Conservation (phyloP, 192 early-diverging fungal genomes). For the Chytriomyces sp. region DNA sequence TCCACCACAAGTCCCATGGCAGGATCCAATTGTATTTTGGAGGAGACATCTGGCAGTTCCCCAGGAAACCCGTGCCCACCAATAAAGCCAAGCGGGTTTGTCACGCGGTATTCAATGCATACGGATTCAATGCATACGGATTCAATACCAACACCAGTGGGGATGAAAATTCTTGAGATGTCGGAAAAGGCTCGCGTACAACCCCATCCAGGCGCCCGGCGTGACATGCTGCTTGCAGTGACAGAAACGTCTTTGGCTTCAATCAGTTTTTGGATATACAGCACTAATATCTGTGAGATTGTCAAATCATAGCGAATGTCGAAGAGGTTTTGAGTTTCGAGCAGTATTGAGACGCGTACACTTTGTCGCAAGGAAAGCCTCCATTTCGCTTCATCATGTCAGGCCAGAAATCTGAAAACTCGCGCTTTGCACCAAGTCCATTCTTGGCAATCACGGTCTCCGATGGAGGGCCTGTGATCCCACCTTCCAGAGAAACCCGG, state of each 20-base stretch:
- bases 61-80: background rate
- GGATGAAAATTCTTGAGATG: background rate
- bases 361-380: background rate
- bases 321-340: background rate
- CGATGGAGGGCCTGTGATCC: too few species aligned
- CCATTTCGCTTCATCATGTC: background rate
- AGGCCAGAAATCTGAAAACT: slow-evolving; percentile 10
- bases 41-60: too few species aligned
- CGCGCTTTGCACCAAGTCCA: too few species aligned
- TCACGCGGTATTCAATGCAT: too few species aligned
- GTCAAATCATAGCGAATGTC: too few species aligned
- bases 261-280: too few species aligned
- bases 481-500: too few species aligned
- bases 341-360: slow-evolving; percentile 15
- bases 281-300: too few species aligned
- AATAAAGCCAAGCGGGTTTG: background rate
- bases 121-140: too few species aligned
- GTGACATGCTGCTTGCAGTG: background rate
- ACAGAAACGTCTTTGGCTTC: background rate
- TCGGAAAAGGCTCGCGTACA: background rate
- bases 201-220: slow-evolving; percentile 10
- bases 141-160: background rate
- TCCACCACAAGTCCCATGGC: too few species aligned
- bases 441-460: too few species aligned
- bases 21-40: too few species aligned